Evolutionary conservation across 1,284 basidiomycete genomes (phyloP).

Genomic region (Malassezia furfur): DNA sequence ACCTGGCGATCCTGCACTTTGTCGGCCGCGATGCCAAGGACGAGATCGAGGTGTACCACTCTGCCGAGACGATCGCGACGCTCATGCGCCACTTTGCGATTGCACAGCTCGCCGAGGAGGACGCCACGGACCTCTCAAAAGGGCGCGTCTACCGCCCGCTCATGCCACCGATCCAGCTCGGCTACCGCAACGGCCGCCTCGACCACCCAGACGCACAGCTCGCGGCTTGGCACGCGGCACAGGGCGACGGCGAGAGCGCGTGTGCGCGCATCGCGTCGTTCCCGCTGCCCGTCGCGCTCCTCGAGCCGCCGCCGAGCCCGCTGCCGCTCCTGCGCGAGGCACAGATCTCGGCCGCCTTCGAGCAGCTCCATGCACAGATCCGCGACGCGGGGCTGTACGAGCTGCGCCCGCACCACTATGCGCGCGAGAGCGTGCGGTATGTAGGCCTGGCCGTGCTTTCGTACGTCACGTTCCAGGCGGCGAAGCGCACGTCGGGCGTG

Average conservation of each 20-base stretch:
- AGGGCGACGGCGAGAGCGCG: not conserved
- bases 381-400: constrained; percentile 73
- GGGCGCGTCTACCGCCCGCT: constrained; percentile 63
- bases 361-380: constrained; percentile 65
- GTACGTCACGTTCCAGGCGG: constrained; percentile 56
- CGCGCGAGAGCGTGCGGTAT: constrained; percentile 74
- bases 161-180: constrained; percentile 77
- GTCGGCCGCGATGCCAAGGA: constrained; percentile 88
- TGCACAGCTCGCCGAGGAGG: constrained; percentile 60
- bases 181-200: constrained; percentile 50
- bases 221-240: constrained; percentile 22
- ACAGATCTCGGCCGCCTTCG: constrained; percentile 68
- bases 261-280: constrained; percentile 25
- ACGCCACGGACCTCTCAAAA: constrained; percentile 34
- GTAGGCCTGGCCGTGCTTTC: constrained; percentile 57
- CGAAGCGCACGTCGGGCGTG: not conserved
- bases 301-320: constrained; percentile 50
- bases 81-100: constrained; percentile 63
- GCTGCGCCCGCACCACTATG: constrained; percentile 79
- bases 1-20: constrained; percentile 83
- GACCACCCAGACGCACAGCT: constrained; percentile 44
- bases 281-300: constrained; percentile 37
- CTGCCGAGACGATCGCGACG: constrained; percentile 57
- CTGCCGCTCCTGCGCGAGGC: constrained; percentile 57
- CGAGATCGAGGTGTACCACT: constrained; percentile 89